A percentile compares a stretch with the other conserved stretches of the same genome.
phyloP scores from a whole-genome alignment of 768 basidiomycete species.

The Lactarius indigo region DNA sequence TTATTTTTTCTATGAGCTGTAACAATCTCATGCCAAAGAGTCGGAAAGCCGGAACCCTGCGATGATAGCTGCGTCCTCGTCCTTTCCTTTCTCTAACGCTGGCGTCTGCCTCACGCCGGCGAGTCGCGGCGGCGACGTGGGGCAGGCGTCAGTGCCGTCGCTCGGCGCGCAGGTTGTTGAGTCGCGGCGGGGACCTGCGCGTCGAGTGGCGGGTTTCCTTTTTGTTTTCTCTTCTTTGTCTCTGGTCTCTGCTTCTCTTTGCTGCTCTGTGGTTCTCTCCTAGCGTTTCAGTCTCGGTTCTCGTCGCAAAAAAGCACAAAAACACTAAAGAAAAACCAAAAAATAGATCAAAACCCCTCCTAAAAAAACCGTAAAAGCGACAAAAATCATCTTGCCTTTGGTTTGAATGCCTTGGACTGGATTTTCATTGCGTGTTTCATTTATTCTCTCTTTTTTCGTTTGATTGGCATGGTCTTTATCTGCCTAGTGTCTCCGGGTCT shows the following conservation, averaged over 20 bases:
- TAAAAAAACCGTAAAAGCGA: not conserved
- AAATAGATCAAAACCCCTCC: not conserved
- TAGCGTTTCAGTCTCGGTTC: not conserved
- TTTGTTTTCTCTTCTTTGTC: not conserved
- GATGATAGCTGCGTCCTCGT: slow-evolving; percentile 7
- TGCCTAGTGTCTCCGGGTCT: not conserved
- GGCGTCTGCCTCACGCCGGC: slow-evolving; percentile 12
- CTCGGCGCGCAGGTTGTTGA: slow-evolving; percentile 7
- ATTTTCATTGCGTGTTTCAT: not conserved
- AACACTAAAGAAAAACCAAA: not conserved
- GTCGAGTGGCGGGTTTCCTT: not conserved
- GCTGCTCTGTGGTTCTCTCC: not conserved
- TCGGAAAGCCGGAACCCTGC: not conserved
- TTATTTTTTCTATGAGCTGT: not conserved
- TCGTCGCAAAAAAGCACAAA: not conserved
- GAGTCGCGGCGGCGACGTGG: slow-evolving; percentile 19
- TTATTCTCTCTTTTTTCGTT: not conserved
- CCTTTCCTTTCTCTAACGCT: not conserved
- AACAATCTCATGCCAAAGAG: not conserved
- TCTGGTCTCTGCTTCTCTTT: not conserved
- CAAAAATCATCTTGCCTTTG: not conserved
- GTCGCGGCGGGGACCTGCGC: slow-evolving; percentile 16
- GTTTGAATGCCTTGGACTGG: not conserved
- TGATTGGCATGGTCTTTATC: not conserved
- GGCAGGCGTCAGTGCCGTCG: slow-evolving; percentile 9